phyloP scores from a whole-genome alignment of 495 filamentous ascomycete species.

The Penicillium malachiteum region DNA sequence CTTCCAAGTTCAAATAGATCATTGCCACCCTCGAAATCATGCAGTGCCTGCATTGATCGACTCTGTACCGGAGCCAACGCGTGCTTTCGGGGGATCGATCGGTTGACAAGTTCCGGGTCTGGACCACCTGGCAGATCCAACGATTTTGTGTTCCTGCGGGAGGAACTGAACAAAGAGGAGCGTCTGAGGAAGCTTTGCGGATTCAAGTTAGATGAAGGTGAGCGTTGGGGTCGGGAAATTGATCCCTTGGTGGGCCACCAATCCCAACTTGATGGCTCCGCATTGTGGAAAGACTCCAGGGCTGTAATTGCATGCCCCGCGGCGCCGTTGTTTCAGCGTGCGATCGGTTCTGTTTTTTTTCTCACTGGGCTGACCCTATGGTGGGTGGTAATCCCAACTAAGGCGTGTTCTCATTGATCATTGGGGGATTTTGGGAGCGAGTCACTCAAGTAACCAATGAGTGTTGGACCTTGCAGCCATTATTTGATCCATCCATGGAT shows the following conservation, averaged over 20 bases:
- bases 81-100: constrained; percentile 4
- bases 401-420: not conserved
- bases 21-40: not conserved
- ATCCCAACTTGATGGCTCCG: not conserved
- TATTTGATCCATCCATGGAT: too few relatives aligned
- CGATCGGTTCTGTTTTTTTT: not conserved
- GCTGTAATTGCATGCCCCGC: not conserved
- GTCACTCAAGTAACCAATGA: too few relatives aligned
- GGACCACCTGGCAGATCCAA: constrained; percentile 2
- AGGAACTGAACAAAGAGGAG: not conserved
- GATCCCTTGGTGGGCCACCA: not conserved
- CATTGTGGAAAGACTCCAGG: not conserved
- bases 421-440: not conserved
- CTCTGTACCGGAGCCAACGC: not conserved
- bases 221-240: not conserved
- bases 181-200: not conserved
- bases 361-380: not conserved
- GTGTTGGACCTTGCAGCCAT: too few relatives aligned
- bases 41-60: not conserved
- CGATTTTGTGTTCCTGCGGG: constrained; percentile 1
- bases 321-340: not conserved
- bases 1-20: not conserved
- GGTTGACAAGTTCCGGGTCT: not conserved
- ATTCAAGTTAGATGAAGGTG: not conserved
- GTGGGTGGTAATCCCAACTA: not conserved